Conservation (phyloP, 2,329 filamentous ascomycete genomes). For the Penicillium sp. region DNA sequence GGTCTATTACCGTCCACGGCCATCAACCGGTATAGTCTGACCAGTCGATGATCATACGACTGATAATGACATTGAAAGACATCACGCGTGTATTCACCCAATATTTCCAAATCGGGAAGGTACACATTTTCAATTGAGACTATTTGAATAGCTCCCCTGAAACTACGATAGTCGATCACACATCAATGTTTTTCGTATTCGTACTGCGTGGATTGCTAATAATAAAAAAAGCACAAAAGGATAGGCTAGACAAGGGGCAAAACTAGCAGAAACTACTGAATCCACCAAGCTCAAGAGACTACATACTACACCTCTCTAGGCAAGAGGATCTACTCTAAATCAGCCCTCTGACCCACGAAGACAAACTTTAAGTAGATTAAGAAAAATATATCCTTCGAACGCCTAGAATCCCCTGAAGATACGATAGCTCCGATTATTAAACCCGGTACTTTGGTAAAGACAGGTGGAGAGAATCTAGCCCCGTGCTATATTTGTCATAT, state of each 20-base stretch:
- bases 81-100: background rate
- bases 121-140: no score
- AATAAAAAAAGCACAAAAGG: background rate
- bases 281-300: background rate
- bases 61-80: background rate
- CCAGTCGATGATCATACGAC: background rate
- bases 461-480: background rate
- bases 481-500: background rate
- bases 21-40: no score
- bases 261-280: background rate
- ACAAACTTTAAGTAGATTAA: conserved; percentile 4
- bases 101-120: background rate
- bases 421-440: conserved; percentile 1
- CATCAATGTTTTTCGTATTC: background rate
- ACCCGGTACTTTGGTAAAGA: conserved; percentile 2
- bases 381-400: background rate
- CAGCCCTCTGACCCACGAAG: background rate
- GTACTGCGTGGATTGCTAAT: background rate
- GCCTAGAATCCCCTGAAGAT: background rate
- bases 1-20: no score
- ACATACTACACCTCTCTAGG: background rate
- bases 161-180: background rate
- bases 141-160: background rate
- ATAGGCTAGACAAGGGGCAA: background rate
- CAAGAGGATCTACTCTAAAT: conserved; percentile 1